These are phyloP conservation scores for Agaricales sp. DNA, from an alignment of 1,284 basidiomycete species.

Conservation along the genomic window DNA sequence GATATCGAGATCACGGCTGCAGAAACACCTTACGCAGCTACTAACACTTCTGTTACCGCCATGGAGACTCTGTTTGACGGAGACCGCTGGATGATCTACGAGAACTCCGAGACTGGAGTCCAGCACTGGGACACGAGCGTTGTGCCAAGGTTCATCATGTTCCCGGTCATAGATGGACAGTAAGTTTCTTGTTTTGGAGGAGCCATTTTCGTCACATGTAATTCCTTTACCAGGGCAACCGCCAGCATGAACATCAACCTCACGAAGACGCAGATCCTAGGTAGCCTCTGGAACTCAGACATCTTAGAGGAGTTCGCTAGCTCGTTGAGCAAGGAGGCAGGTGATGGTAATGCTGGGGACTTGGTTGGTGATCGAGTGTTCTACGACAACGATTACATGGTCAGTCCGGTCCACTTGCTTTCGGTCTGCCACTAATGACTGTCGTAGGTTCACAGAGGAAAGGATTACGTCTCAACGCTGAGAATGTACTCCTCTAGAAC, in stretches of 20 bases:
- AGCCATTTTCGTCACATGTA: no score
- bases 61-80: conserved; percentile 30
- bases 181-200: no score
- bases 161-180: conserved; percentile 34
- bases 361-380: conserved; percentile 55
- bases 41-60: conserved; percentile 17
- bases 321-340: conserved; percentile 24
- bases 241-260: conserved; percentile 47
- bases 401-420: conserved; percentile 13
- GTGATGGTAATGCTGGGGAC: conserved; percentile 44
- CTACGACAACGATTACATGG: conserved; percentile 63
- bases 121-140: conserved; percentile 40
- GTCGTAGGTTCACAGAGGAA: conserved; percentile 48
- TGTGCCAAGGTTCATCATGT: conserved; percentile 34
- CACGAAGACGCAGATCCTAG: conserved; percentile 39
- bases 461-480: conserved; percentile 45
- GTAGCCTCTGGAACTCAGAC: conserved; percentile 37
- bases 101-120: conserved; percentile 27
- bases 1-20: conserved; percentile 28
- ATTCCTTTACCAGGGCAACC: conserved; percentile 38
- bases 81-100: conserved; percentile 38
- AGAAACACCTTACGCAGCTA: conserved; percentile 30
- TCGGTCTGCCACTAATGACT: not conserved
- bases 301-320: conserved; percentile 30
- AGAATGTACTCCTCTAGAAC: conserved; percentile 60